Conservation (phyloP, 768 basidiomycete species). For the Rossbeevera mucosa region DNA sequence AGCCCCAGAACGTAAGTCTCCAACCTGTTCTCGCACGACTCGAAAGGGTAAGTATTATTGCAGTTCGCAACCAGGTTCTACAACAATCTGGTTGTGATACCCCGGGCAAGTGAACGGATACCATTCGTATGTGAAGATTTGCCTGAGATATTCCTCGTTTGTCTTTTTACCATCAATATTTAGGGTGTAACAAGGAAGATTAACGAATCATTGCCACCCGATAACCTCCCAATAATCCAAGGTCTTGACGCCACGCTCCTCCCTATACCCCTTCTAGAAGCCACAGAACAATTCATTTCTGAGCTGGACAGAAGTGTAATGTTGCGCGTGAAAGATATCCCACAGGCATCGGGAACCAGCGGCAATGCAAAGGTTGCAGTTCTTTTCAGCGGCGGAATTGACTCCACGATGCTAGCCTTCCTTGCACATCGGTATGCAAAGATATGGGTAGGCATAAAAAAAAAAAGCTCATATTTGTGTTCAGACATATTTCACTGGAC, state of each 20-base stretch:
- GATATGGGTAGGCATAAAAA: background rate
- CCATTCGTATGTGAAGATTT: conserved; percentile 22
- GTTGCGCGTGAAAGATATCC: conserved; percentile 66
- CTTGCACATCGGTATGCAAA: conserved; percentile 65
- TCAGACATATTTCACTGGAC: conserved; percentile 62
- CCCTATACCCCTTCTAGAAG: conserved; percentile 22
- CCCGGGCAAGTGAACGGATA: conserved; percentile 16
- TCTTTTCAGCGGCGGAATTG: conserved; percentile 95
- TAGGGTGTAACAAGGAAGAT: conserved; percentile 48
- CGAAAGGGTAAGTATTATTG: background rate
- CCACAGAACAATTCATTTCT: conserved; percentile 49
- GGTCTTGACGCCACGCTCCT: conserved; percentile 26
- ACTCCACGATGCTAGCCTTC: conserved; percentile 79
- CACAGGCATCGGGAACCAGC: conserved; percentile 35
- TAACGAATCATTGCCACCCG: conserved; percentile 45
- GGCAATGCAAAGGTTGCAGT: conserved; percentile 66
- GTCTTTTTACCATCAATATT: background rate
- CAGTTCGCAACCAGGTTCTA: conserved; percentile 23
- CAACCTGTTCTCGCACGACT: background rate
- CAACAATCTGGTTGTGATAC: conserved; percentile 16
- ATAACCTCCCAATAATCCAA: conserved; percentile 32
- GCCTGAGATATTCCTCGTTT: background rate
- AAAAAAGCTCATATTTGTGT: background rate
- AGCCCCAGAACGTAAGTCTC: conserved; percentile 24
- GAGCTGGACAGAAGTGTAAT: conserved; percentile 64